Evolutionary conservation across 2,329 filamentous ascomycete species (phyloP), one percentile per base, ranked within the genome.

Genomic region (Fusarium tjaetaba): DNA sequence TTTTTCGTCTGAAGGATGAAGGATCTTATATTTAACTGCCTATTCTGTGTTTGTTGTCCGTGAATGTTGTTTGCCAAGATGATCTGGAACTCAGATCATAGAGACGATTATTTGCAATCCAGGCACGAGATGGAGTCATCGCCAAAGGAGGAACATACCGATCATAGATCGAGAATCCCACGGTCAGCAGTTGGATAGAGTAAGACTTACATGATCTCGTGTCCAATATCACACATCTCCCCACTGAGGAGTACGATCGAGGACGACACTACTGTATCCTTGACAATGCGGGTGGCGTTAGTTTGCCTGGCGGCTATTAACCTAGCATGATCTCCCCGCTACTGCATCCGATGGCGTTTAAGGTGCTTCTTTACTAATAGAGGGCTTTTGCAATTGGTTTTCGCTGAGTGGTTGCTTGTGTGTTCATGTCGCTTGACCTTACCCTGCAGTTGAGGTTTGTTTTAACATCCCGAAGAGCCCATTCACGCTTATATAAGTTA

Each of bases 231-330:
- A 11, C 7, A 13, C 11, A 28, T 41, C 34, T 55, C 51, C 34
- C 51, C 51, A 41, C 34, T 18, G 2, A 2, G 11, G n/a, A 46
- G 7, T 9, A 11, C 15, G 43, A 28, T 24, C 20, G 24, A 32
- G 41, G 41, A 24, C 9, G 26, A n/a, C 41, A 36, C 65, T 65
- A 70, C 58, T 42, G n/a, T 58, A 28, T 24, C 46, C 20, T 65
- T 70, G 58, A 58, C 65, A 39, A 39, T 41, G 62, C 30, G 18
- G 39, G 70, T 73, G 66, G 70, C 62, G 65, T 57, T 73, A 57
- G 61, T 49, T 71, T 46, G 5, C 10, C 13, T 52, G 51, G 32
- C 24, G 24, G 42, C 26, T 36, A 18, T 36, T 38, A 28, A 34
- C 26, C 65, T 63, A 49, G 26, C 18, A 55, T 55, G 64, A 68